phyloP scores from a whole-genome alignment of 2,329 filamentous ascomycete genomes.

The Epichloe aotearoae region DNA sequence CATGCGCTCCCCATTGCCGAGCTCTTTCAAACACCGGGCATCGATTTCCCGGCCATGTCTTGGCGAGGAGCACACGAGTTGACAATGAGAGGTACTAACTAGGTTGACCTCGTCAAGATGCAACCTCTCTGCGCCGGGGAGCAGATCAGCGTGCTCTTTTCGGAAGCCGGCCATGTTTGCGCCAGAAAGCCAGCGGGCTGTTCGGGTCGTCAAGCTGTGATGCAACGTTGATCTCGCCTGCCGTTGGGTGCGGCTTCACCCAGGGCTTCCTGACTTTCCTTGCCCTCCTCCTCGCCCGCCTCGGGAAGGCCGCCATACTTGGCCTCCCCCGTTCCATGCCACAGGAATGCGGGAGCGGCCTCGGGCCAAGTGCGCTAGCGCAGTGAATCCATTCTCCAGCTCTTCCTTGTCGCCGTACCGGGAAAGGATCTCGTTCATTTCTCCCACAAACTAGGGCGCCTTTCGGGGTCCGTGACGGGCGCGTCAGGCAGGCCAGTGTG shows the following conservation, averaged over 20 bases:
- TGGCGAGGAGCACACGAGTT: constrained; percentile 16
- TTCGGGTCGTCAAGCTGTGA: too few relatives aligned
- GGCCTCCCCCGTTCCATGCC: too few relatives aligned
- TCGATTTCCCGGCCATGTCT: neutral
- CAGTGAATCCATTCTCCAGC: too few relatives aligned
- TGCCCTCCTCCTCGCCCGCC: too few relatives aligned
- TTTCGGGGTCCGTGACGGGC: constrained; percentile 32
- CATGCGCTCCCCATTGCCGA: too few relatives aligned
- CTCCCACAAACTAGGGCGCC: constrained; percentile 43
- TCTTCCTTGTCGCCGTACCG: constrained; percentile 32
- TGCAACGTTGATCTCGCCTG: too few relatives aligned
- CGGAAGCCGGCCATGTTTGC: constrained; percentile 16
- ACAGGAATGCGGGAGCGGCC: too few relatives aligned
- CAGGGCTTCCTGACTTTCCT: too few relatives aligned
- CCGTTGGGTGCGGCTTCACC: too few relatives aligned
- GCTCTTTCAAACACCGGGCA: too few relatives aligned
- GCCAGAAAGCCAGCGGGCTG: constrained; percentile 11
- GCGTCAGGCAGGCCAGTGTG: constrained; percentile 44
- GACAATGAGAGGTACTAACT: constrained; percentile 15
- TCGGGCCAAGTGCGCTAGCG: too few relatives aligned
- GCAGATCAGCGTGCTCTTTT: constrained; percentile 17
- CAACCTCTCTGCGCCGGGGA: constrained; percentile 13
- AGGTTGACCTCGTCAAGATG: constrained; percentile 9
- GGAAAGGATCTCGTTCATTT: constrained; percentile 49
- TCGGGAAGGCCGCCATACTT: constrained; percentile 16